Conservation (phyloP, 257 asterid genomes). For the Echites panduratus region DNA sequence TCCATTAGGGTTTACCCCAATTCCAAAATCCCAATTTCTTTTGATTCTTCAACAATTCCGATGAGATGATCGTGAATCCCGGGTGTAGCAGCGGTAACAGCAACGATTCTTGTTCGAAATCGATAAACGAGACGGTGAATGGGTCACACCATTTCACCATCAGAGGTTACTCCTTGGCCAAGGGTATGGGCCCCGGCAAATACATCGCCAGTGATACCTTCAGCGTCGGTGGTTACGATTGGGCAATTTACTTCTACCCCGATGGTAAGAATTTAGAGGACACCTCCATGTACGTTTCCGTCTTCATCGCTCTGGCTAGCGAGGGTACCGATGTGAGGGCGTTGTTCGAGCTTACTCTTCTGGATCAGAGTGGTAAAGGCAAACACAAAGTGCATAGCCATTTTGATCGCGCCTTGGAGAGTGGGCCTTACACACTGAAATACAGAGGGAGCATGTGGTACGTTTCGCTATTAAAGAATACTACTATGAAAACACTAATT, state of each 20-base stretch:
- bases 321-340: slow-evolving; percentile 91
- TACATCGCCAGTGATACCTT: slow-evolving; percentile 69
- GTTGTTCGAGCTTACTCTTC: slow-evolving; percentile 63
- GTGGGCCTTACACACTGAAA: slow-evolving; percentile 80
- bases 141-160: slow-evolving; percentile 82
- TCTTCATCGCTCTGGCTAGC: slow-evolving; percentile 74
- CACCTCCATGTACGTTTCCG: slow-evolving; percentile 63
- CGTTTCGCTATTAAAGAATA: slow-evolving; percentile 26
- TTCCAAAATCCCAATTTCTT: background rate
- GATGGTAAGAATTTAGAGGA: slow-evolving; percentile 83
- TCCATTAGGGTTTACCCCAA: slow-evolving; percentile 25
- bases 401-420: slow-evolving; percentile 82
- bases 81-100: slow-evolving; percentile 10
- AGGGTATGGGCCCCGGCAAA: slow-evolving; percentile 83
- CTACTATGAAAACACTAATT: background rate
- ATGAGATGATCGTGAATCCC: slow-evolving; percentile 44
- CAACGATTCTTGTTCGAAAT: slow-evolving; percentile 52
- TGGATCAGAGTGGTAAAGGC: slow-evolving; percentile 88
- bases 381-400: slow-evolving; percentile 87
- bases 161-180: slow-evolving; percentile 78
- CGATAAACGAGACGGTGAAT: slow-evolving; percentile 76
- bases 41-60: background rate
- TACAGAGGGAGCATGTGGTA: slow-evolving; percentile 97
- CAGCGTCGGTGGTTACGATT: slow-evolving; percentile 69
- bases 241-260: slow-evolving; percentile 88